These are phyloP conservation scores for Populus pruinosa DNA, from an alignment of 345 rosid genomes.

Conservation along the genomic window DNA sequence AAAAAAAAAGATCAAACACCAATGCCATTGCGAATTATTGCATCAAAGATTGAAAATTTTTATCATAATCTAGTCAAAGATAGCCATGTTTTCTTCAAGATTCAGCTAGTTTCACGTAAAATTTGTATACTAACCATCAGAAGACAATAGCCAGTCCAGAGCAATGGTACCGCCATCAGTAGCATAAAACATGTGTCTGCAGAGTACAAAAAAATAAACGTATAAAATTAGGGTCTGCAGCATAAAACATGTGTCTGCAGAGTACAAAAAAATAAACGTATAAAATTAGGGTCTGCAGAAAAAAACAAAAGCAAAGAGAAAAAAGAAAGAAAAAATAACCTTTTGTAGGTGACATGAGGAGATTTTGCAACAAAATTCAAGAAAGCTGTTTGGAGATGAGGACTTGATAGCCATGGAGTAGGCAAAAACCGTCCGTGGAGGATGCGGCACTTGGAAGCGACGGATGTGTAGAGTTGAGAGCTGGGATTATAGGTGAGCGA, in stretches of 20 bases:
- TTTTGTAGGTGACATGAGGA: slow-evolving; percentile 30
- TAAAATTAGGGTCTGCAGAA: background rate
- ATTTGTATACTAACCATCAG: slow-evolving; percentile 23
- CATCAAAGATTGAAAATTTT: too few species aligned
- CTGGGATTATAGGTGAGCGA: slow-evolving; percentile 21
- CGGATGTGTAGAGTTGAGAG: slow-evolving; percentile 35
- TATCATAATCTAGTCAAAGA: too few species aligned
- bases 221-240: too few species aligned
- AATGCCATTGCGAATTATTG: too few species aligned
- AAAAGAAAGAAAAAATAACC: slow-evolving; percentile 3
- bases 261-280: background rate
- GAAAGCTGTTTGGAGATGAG: slow-evolving; percentile 45
- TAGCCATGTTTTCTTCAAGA: too few species aligned
- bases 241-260: slow-evolving; percentile 20
- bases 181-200: slow-evolving; percentile 22
- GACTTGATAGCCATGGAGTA: slow-evolving; percentile 46
- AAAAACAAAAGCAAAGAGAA: background rate
- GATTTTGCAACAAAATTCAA: slow-evolving; percentile 29
- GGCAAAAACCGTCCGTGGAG: slow-evolving; percentile 36
- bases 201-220: background rate
- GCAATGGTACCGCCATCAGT: slow-evolving; percentile 43
- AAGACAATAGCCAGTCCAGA: slow-evolving; percentile 31
- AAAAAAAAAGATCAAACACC: too few species aligned
- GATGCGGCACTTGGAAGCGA: slow-evolving; percentile 32
- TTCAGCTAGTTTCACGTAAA: too few species aligned